Evolutionary conservation across 192 early-diverging fungal species (phyloP), one percentile per base, ranked within the genome.

Genomic region (Backusella morwellensis): DNA sequence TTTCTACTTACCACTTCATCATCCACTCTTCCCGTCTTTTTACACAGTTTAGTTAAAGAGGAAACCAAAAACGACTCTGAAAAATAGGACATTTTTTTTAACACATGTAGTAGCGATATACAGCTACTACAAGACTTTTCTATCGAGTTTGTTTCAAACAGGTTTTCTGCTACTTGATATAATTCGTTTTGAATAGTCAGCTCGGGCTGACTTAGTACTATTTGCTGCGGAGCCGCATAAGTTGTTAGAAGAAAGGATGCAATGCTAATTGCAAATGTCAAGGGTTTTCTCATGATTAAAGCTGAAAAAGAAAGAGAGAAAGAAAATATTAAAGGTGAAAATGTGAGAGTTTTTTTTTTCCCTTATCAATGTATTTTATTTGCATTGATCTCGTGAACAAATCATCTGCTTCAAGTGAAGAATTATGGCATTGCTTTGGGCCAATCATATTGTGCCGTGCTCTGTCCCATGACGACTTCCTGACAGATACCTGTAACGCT

Each of bases 51-150:
- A 4, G 35, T 78, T 11, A 82, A 72, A 5, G 81, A 78, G 42
- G 75, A 77, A 40, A 86, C 26, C 11, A 86, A 75, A 63, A 85
- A 77, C 36, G 78, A 79, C 69, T 83, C 82, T 52, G 85, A 86
- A 19, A 85, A 56, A 54, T 77, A 84, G 3, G 86, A 78, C 32
- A 88, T 59, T 32, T 82, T 84, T 54, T 88, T 88, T 54, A 84
- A 66, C 8, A 79, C 75, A 21, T 82, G 78, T 0, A 88, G 70
- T 23, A 82, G 75, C 6, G 83, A 66, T 42, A 88, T 84, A 73
- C 86, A 88, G 6, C 81, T 80, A 66, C 81, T 82, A 59, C 86
- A 88, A 35, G 80, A 78, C 1, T 41, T 63, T 1, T 42, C 41
- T 8, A 79, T 38, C 0, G 80, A 82, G 4, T 78, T 59, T n/a